Evolutionary conservation across 2,329 filamentous ascomycete genomes (phyloP).

Genomic region (Chlorencoelia australis): DNA sequence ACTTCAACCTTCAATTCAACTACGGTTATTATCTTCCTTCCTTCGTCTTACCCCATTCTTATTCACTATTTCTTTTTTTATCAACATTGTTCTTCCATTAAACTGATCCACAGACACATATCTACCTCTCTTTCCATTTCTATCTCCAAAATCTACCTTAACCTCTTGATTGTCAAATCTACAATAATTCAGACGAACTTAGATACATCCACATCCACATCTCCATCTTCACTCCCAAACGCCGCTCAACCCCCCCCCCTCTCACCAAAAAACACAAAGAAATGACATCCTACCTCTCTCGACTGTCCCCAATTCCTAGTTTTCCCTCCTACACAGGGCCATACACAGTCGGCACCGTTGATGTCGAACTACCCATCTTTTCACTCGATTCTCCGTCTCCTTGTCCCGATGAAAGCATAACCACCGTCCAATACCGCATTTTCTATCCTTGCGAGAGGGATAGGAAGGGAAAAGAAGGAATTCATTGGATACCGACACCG

Average conservation of each 20-base stretch:
- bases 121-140: not conserved
- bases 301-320: conserved; percentile 56
- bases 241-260: not conserved
- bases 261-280: not conserved
- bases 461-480: conserved; percentile 39
- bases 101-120: not conserved
- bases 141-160: not conserved
- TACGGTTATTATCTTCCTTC: too few relatives aligned
- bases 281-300: conserved; percentile 30
- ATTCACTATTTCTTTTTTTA: not conserved
- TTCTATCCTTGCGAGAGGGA: conserved; percentile 63
- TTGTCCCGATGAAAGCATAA: conserved; percentile 39
- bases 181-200: not conserved
- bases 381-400: conserved; percentile 47
- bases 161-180: not conserved
- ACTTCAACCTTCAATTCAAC: too few relatives aligned
- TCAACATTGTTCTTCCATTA: not conserved
- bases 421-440: conserved; percentile 70
- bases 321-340: conserved; percentile 71
- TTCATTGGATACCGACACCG: conserved; percentile 69
- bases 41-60: too few relatives aligned
- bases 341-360: conserved; percentile 68
- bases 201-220: not conserved
- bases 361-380: conserved; percentile 66
- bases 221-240: not conserved